phyloP scores from a whole-genome alignment of 352 stramenopile species.

The Blastocystis hominis region DNA sequence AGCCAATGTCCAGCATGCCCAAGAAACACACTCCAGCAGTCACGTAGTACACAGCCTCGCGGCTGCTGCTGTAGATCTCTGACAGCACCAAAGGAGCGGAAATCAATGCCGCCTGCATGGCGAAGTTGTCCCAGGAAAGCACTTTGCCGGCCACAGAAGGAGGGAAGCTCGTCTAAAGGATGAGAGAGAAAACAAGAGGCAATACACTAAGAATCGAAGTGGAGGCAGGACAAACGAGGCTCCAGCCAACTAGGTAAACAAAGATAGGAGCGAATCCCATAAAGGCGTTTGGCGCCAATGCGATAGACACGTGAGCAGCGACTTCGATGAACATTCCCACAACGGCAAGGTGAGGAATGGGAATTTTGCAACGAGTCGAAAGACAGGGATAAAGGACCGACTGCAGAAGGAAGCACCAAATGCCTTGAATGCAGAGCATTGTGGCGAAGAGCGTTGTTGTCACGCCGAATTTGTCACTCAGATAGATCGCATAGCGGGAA shows the following conservation, averaged over 20 bases:
- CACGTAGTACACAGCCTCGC: not conserved
- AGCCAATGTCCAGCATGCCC: not conserved
- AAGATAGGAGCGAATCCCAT: not conserved
- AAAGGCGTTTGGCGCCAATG: not conserved
- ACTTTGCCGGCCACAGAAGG: not conserved
- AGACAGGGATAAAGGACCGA: not conserved
- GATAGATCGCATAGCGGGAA: not conserved
- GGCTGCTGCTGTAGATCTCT: not conserved
- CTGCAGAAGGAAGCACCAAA: not conserved
- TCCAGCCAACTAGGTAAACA: not conserved
- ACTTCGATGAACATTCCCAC: slow-evolving; percentile 6
- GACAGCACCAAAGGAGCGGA: not conserved
- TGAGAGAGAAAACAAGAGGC: not conserved
- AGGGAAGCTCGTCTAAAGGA: not conserved
- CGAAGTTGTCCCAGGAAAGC: slow-evolving; percentile 49
- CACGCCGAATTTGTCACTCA: not conserved
- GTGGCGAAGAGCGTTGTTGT: not conserved
- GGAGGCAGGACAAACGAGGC: not conserved
- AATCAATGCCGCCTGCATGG: slow-evolving; percentile 12
- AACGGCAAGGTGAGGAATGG: slow-evolving; percentile 8
- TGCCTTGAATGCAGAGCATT: not conserved
- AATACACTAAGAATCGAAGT: slow-evolving; percentile 41
- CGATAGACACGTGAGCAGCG: not conserved
- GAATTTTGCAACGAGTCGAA: not conserved
- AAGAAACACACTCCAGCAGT: not conserved